phyloP scores from a whole-genome alignment of 2,329 filamentous ascomycete genomes.

The Eurotiales sp. region DNA sequence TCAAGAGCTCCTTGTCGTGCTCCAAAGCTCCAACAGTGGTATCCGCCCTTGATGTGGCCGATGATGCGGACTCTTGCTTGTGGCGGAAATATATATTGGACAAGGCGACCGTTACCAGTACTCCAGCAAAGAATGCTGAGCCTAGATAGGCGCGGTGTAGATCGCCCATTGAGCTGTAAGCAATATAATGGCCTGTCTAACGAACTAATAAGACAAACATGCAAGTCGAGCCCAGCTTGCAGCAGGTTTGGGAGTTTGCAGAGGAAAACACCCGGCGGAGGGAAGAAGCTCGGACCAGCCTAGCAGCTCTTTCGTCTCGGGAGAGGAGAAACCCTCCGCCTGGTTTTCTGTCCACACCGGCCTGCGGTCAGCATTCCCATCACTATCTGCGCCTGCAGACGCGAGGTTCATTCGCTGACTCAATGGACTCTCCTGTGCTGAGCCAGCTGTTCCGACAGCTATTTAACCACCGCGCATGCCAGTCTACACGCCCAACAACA shows the following conservation, averaged over 20 bases:
- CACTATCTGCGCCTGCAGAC: not conserved
- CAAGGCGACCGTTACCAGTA: constrained; percentile 70
- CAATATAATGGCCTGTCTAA: too few relatives aligned
- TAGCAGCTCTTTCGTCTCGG: constrained; percentile 9
- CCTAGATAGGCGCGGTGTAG: constrained; percentile 54
- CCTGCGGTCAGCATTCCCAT: too few relatives aligned
- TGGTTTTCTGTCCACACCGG: too few relatives aligned
- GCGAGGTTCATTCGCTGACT: constrained; percentile 4
- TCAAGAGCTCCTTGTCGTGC: constrained; percentile 41
- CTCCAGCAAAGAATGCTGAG: constrained; percentile 71
- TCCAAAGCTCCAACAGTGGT: constrained; percentile 48
- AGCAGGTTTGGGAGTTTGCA: too few relatives aligned
- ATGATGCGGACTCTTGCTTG: constrained; percentile 46
- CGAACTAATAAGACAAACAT: too few relatives aligned
- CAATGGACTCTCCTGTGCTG: constrained; percentile 78
- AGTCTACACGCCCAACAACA: constrained; percentile 35
- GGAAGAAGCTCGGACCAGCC: constrained; percentile 39
- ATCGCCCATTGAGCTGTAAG: constrained; percentile 26
- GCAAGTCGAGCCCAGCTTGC: too few relatives aligned
- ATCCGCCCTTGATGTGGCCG: not conserved
- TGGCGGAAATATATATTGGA: constrained; percentile 70
- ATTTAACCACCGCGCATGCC: constrained; percentile 69
- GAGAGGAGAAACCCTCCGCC: constrained; percentile 12
- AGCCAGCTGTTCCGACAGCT: constrained; percentile 79
- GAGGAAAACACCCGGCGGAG: constrained; percentile 13